Evolutionary conservation across 257 asterid genomes (phyloP), one percentile per base, ranked within the genome.

Genomic region (Verbena officinalis): DNA sequence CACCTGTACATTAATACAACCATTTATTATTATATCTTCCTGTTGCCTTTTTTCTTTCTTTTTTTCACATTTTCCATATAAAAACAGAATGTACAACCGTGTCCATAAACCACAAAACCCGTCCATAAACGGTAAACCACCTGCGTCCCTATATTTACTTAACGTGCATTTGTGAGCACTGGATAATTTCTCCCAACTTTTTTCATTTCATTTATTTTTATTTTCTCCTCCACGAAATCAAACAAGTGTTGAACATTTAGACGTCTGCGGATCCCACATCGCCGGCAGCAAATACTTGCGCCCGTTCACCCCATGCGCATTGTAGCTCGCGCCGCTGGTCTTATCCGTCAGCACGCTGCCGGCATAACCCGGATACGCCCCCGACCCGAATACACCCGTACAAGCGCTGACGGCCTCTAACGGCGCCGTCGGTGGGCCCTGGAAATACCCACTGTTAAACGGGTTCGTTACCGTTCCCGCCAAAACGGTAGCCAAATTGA

Each of bases 381-480:
- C 96, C 17, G 90, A 74, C 63, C 95, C 96, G 81, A 80, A 89
- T 23, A 69, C 68, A 0, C 96, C 96, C 0, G 93, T 72, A 21
- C 96, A 89, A 0, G 96, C 95, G 2, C 86, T 82, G 0, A 82
- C 96, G 6, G 96, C 96, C 81, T 89, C 96, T 42, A 89, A 21
- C 55, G 96, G 96, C 49, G 93, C 90, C 63, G 87, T 65, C 0
- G 86, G 65, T 0, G 95, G 85, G 0, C 95, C 95, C 80, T 89
- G 95, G 63, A 82, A 89, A 39, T 89, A 89, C 2, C 95, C 96
- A 64, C 68, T 78, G 11, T 82, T 82, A 58, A 53, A 86, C 52
- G 96, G 96, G 14, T 89, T 89, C 42, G 96, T 89, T 0, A 86
- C 84, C 10, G 95, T 70, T 13, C 96, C 96, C 46, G 92, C 96